Conservation (phyloP, 768 basidiomycete species). For the Boletus vinaceobasis region DNA sequence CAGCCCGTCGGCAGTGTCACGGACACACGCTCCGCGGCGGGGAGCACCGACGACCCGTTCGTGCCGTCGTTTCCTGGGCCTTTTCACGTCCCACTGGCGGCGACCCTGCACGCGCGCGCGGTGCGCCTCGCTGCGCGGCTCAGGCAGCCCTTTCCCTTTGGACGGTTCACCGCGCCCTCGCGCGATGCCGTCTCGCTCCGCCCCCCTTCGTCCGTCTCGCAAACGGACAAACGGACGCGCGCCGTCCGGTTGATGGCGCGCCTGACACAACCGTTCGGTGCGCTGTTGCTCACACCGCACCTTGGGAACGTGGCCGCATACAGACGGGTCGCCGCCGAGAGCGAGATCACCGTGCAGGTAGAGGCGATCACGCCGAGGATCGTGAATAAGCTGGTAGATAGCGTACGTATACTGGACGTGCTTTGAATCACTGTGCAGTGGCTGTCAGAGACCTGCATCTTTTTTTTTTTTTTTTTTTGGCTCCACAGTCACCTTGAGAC, state of each 20-base stretch:
- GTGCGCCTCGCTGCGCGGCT: not conserved
- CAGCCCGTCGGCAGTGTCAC: not conserved
- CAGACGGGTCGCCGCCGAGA: conserved; percentile 13
- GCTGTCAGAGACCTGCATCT: too few relatives aligned
- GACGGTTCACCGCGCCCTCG: not conserved
- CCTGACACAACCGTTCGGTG: conserved; percentile 3
- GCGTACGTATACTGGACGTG: conserved; percentile 3
- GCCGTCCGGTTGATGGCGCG: not conserved
- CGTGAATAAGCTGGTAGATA: not conserved
- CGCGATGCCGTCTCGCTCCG: not conserved
- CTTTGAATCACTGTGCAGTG: not conserved
- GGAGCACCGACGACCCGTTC: not conserved
- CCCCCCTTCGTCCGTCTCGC: not conserved
- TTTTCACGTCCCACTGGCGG: too few relatives aligned
- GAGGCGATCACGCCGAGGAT: not conserved
- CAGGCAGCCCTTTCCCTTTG: too few relatives aligned
- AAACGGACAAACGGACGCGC: not conserved
- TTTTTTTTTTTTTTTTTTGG: too few relatives aligned
- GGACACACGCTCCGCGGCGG: too few relatives aligned
- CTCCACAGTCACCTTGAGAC: too few relatives aligned
- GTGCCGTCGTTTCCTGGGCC: too few relatives aligned
- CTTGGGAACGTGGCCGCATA: not conserved
- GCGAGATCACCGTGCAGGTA: conserved; percentile 6
- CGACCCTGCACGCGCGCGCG: too few relatives aligned
- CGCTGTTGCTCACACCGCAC: not conserved